These are phyloP conservation scores for Tarenaya hassleriana DNA, from an alignment of 345 rosid genomes.

Conservation along the genomic window DNA sequence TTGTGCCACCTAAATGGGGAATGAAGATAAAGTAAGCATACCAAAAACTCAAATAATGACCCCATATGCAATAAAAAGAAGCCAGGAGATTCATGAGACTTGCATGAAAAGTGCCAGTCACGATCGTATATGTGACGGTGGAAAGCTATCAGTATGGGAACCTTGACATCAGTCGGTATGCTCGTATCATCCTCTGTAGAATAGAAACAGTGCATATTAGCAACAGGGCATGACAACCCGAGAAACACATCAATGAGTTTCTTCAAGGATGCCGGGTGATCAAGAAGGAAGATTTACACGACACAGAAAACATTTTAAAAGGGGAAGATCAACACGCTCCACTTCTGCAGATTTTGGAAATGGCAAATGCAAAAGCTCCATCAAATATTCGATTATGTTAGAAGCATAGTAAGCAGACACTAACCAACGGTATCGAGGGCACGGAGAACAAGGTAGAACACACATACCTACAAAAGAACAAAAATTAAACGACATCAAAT, in stretches of 20 bases:
- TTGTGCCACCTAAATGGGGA: slow-evolving; percentile 63
- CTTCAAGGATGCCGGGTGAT: no score
- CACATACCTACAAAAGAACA: slow-evolving; percentile 54
- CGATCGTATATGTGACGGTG: slow-evolving; percentile 67
- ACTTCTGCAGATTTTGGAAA: not conserved
- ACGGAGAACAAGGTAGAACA: slow-evolving; percentile 89
- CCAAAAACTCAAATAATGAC: slow-evolving; percentile 4
- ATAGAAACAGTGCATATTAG: no score
- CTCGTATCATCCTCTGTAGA: slow-evolving; percentile 98
- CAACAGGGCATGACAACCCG: no score
- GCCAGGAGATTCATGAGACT: no score
- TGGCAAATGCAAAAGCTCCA: slow-evolving; percentile 4
- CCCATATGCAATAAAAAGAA: no score
- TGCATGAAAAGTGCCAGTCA: slow-evolving; percentile 89
- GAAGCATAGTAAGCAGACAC: slow-evolving; percentile 30
- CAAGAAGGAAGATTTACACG: not conserved
- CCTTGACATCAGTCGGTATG: slow-evolving; percentile 74
- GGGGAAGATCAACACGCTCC: not conserved
- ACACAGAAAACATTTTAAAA: slow-evolving; percentile 14
- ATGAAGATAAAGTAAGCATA: no score
- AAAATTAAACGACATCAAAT: not conserved
- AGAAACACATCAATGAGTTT: no score
- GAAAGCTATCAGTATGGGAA: slow-evolving; percentile 77
- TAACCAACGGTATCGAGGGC: slow-evolving; percentile 96
- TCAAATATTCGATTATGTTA: not conserved